Base-by-base conservation (phyloP, 108 stramenopile species). In the Skeletonema tropicum region DNA sequence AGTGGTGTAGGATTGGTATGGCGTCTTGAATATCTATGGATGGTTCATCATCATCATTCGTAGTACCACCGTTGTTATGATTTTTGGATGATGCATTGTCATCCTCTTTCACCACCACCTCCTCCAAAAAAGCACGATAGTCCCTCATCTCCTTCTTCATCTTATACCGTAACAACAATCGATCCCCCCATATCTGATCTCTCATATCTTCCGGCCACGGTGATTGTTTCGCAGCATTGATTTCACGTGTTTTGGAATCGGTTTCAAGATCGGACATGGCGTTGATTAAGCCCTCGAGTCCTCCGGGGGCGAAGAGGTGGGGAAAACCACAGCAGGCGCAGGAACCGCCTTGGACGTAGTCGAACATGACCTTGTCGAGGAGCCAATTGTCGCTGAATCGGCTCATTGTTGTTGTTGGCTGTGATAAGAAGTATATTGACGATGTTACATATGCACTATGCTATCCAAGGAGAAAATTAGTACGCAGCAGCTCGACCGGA, bases 101-200 rank as follows among this genome's bases (percentile, higher is more conserved):
- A 30, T 57, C 15, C 29, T 31, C 17, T n/a, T n/a, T n/a, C n/a
- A n/a, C n/a, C 12, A 65, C 30, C 23, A 65, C 73, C 32, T 86
- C 80, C 32, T 82, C 70, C 87, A 88, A 87, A 74, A 95, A 90
- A 6, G 38, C 42, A 17, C 71, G 58, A 77, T 92, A 95, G 2
- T 32, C 66, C 29, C 14, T 57, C 90, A 92, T 96, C 32, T 92
- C 88, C 71, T 69, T 74, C 74, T 96, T 96, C 83, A 92, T 84
- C 59, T 83, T 85, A 48, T 85, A 90, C 8, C 94, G 73, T 74
- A 97, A 76, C 63, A 86, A 73, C 25, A 93, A 80, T 29, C 94
- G 86, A 76, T 94, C 92, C 32, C 80, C 74, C 96, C 96, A 97
- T 21, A 97, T 87, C 69, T 90, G 80, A 67, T 93, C 92, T 58